phyloP scores from a whole-genome alignment of 1,284 basidiomycete genomes.

The Flammula alnicola region DNA sequence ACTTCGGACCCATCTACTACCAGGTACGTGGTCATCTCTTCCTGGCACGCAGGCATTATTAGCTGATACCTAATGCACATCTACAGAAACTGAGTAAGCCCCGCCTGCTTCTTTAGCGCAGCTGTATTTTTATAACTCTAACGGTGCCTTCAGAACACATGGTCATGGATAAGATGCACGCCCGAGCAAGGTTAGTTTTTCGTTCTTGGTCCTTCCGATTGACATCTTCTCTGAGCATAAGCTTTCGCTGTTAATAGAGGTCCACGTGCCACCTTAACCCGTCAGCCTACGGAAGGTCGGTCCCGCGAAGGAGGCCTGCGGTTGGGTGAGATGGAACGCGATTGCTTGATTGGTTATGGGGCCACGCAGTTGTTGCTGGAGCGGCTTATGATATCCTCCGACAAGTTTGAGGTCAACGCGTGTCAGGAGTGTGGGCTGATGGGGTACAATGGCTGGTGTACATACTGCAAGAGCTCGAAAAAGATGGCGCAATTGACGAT shows the following conservation, averaged over 20 bases:
- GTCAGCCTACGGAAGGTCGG: slow-evolving; percentile 98
- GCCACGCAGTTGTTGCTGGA: slow-evolving; percentile 96
- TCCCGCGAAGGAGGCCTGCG: slow-evolving; percentile 97
- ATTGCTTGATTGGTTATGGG: slow-evolving; percentile 95
- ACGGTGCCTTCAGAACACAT: too few relatives aligned
- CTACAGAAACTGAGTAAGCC: slow-evolving; percentile 81
- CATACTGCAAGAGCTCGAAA: slow-evolving; percentile 96
- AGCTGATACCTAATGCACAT: slow-evolving; percentile 12
- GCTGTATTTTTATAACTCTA: too few relatives aligned
- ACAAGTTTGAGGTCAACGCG: slow-evolving; percentile 96
- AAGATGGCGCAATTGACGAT: slow-evolving; percentile 97
- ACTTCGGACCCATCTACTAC: slow-evolving; percentile 99
- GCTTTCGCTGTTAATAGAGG: slow-evolving; percentile 59
- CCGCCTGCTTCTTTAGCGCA: too few relatives aligned
- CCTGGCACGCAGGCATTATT: slow-evolving; percentile 17
- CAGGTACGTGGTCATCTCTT: slow-evolving; percentile 56
- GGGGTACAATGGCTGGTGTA: slow-evolving; percentile 97
- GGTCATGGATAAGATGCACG: slow-evolving; percentile 99
- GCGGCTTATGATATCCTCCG: slow-evolving; percentile 97
- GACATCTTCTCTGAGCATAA: slow-evolving; percentile 13
- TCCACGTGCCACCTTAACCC: slow-evolving; percentile 93
- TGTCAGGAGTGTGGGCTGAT: slow-evolving; percentile 95
- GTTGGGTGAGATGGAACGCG: slow-evolving; percentile 98
- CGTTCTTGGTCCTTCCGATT: neutral
- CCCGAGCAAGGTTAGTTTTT: slow-evolving; percentile 79